Evolutionary conservation across 1,284 basidiomycete genomes (phyloP).

Genomic region (Cutaneotrichosporon sp.): DNA sequence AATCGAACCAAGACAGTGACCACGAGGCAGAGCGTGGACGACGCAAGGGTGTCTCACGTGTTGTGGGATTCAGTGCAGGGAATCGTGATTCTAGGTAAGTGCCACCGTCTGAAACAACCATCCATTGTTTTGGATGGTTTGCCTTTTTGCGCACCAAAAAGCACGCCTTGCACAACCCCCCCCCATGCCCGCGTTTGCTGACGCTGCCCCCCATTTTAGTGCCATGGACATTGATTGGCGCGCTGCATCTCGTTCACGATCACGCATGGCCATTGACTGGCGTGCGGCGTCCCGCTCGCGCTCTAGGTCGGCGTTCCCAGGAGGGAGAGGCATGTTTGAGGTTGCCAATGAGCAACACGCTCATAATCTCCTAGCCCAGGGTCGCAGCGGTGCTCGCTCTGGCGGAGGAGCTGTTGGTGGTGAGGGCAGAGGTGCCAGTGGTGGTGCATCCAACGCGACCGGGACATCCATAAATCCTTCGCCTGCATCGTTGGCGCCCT

Average conservation of each 20-base stretch:
- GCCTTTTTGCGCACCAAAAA: background rate
- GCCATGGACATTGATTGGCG: slow-evolving; percentile 82
- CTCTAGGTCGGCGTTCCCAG: slow-evolving; percentile 40
- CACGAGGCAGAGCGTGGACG: slow-evolving; percentile 50
- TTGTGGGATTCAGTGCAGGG: slow-evolving; percentile 49
- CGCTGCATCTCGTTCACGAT: slow-evolving; percentile 82
- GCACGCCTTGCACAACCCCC: background rate
- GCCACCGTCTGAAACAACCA: background rate
- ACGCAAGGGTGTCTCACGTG: slow-evolving; percentile 49
- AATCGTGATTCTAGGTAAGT: slow-evolving; percentile 24
- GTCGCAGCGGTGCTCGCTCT: background rate
- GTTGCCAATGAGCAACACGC: slow-evolving; percentile 46
- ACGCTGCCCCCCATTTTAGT: slow-evolving; percentile 17
- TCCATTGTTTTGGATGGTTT: too few species aligned
- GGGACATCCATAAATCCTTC: slow-evolving; percentile 17
- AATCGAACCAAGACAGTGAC: background rate
- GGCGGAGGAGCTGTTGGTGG: too few species aligned
- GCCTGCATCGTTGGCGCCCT: slow-evolving; percentile 15
- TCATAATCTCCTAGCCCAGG: slow-evolving; percentile 47
- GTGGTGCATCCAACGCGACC: slow-evolving; percentile 53
- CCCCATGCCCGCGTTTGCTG: too few species aligned
- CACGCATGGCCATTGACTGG: slow-evolving; percentile 67
- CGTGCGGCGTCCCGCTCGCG: slow-evolving; percentile 49
- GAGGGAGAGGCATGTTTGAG: slow-evolving; percentile 38
- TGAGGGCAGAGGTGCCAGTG: slow-evolving; percentile 8